Evolutionary conservation across 306 rosid species (phyloP), one percentile per base, ranked within the genome.

Genomic region (Cucurbita maxima): DNA sequence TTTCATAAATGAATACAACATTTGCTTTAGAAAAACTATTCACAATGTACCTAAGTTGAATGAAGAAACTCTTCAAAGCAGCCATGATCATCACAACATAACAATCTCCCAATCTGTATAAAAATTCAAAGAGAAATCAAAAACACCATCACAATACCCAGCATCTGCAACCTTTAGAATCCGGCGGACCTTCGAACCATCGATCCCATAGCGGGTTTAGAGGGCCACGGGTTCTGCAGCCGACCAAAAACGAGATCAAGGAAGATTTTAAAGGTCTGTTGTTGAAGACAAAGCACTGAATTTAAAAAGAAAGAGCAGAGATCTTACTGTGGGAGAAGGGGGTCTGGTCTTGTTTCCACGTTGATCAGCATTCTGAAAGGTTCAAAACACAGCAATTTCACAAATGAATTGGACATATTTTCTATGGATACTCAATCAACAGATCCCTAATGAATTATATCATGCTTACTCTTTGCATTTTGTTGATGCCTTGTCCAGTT

Each of bases 101-200:
- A 25, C 25, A 34, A 16, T 44, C 72, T 66, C 40, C 54, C 54
- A 66, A 34, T 70, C 47, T 48, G 45, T 50, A 51, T 50, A 59
- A 50, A 50, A 50, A 50, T 51, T 30, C 20, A 25, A 15, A 70
- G 59, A 30, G 59, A 25, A 30, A 34, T 10, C 47, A 81, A 66
- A 60, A 73, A 44, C 37, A 58, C 53, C 71, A 57, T 91, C 90
- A 95, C 79, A 91, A 83, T 73, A 95, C 82, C 97, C 89, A 89
- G 87, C 99, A 95, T 83, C 86, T 85, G 88, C 96, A 95, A 72
- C 88, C 87, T 78, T 84, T 88, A 7, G 96, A 83, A 44, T 95
- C 99, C 86, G 85, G 89, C 3, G 89, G 91, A 2, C 96, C 96
- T 82, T 95, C 99, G 67, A 95, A 95, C 99, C 99, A 95, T 77